These are phyloP conservation scores for Excoecaria cochinchinensis DNA, from an alignment of 345 rosid genomes.

Conservation along the genomic window DNA sequence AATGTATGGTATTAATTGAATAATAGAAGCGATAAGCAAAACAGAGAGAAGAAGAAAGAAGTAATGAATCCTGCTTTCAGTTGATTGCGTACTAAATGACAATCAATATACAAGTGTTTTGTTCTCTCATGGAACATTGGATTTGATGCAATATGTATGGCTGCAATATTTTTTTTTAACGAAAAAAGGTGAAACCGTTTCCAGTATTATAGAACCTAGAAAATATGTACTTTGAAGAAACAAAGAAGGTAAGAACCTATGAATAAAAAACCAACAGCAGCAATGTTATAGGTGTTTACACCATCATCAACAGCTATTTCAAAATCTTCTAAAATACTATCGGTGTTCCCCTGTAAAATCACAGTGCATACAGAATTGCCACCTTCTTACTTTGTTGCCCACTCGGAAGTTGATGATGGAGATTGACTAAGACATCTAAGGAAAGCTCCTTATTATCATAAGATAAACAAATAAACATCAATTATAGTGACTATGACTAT, in stretches of 20 bases:
- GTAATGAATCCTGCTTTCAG: no score
- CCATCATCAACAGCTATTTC: slow-evolving; percentile 99
- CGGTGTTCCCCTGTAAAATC: slow-evolving; percentile 92
- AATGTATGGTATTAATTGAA: slow-evolving; percentile 23
- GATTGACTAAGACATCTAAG: no score
- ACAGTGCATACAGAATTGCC: slow-evolving; percentile 87
- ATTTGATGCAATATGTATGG: no score
- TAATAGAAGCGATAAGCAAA: no score
- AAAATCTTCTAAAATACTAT: slow-evolving; percentile 92
- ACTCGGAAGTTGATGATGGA: no score
- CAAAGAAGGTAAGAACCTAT: neutral
- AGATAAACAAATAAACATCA: no score
- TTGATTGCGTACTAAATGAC: no score
- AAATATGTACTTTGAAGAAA: neutral
- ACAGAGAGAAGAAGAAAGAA: no score
- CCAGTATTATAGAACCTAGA: neutral
- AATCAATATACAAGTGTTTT: no score
- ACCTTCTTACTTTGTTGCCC: slow-evolving; percentile 47
- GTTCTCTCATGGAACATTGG: no score
- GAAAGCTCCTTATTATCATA: no score
- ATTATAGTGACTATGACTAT: no score
- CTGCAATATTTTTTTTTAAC: neutral
- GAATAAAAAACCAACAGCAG: slow-evolving; percentile 7
- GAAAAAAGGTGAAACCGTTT: neutral
- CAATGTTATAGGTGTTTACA: slow-evolving; percentile 96